Evolutionary conservation across 164 flowering plant species (phyloP).

Genomic region (Piper longum): DNA sequence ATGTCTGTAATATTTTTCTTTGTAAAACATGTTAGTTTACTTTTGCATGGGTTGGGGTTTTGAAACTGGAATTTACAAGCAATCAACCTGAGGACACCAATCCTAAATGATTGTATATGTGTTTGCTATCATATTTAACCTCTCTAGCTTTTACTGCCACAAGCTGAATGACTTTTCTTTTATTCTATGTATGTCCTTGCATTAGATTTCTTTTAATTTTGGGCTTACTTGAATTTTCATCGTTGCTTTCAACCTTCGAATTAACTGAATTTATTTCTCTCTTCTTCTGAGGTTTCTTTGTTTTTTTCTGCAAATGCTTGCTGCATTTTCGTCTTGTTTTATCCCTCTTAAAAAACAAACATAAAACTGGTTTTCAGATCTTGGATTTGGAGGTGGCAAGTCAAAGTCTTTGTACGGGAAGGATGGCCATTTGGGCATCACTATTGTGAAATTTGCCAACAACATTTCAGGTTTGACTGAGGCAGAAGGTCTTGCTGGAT

Average conservation of each 20-base stretch:
- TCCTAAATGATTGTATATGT: no score
- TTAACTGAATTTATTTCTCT: neutral
- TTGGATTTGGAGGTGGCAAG: conserved; percentile 75
- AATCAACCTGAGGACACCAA: no score
- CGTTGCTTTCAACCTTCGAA: neutral
- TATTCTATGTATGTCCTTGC: no score
- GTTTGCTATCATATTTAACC: no score
- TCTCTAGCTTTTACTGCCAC: no score
- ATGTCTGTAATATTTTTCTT: no score
- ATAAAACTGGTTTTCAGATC: conserved; percentile 34
- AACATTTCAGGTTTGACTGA: conserved; percentile 61
- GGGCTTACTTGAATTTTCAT: neutral
- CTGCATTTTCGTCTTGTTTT: neutral
- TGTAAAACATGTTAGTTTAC: no score
- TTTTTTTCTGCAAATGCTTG: neutral
- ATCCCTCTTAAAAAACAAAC: neutral
- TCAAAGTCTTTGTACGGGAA: conserved; percentile 72
- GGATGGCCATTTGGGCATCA: conserved; percentile 82
- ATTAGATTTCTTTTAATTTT: no score
- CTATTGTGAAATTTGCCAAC: conserved; percentile 55
- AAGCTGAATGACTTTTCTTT: no score
- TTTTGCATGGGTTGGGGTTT: no score
- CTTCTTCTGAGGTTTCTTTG: neutral
- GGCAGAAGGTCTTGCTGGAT: conserved; percentile 56
- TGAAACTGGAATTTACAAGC: no score